Base-by-base conservation (phyloP, 352 stramenopile genomes). In the Pythium monospermum region DNA sequence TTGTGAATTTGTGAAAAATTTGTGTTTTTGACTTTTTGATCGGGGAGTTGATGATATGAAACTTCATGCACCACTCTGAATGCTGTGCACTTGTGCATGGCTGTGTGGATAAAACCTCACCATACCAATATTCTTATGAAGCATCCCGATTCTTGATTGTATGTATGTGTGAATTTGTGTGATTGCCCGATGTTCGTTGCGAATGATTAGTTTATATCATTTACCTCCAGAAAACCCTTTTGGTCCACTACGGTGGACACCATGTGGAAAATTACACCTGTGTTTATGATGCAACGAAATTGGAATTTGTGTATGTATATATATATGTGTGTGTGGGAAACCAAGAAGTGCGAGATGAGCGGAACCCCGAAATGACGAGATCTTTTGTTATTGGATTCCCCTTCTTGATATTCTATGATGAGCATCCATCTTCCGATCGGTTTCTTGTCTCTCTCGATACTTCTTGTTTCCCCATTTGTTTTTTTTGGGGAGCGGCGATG, bases 11-110 rank as follows among this genome's bases (percentile, higher is more conserved):
- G n/a, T n/a, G n/a, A n/a, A n/a, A n/a, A 61, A 26, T 48, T 10
- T 54, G 27, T 63, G 18, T 60, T 36, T 76, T 42, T 53, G 26
- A 64, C 16, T 41, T 6, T 76, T 16, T 58, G 38, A 63, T 3
- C 52, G 49, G 8, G 40, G 42, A 78, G 80, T 88, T 85, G 62
- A 85, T 90, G 82, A 93, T 89, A 76, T 74, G 59, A 93, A 61
- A 56, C 62, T 81, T 90, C 77, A 93, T 91, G 82, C 82, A 93
- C 82, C 82, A 93, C 82, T 85, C 82, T 76, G 79, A 91, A 67
- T 54, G 57, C 19, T 26, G 18, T 62, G n/a, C n/a, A n/a, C n/a
- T n/a, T n/a, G n/a, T 46, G 37, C 44, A 59, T 54, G 31, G 57
- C 61, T 61, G 57, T 89, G 78, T 85, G 63, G 78, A 89, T 71